Evolutionary conservation across 1,284 basidiomycete genomes (phyloP).

Genomic region (Puccinia brachypodii): DNA sequence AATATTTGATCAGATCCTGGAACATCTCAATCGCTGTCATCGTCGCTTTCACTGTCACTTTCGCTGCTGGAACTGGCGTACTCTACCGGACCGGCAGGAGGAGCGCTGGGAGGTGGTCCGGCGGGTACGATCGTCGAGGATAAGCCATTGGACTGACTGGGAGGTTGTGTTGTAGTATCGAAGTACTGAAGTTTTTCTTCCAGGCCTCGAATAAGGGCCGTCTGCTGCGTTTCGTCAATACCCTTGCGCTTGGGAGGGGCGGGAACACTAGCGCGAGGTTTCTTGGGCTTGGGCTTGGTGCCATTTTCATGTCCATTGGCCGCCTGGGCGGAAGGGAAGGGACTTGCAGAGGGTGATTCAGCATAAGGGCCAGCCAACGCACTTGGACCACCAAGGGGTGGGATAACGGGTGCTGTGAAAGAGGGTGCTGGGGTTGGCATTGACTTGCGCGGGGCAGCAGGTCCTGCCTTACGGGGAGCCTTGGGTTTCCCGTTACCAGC

Average conservation of each 20-base stretch:
- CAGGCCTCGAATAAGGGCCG: conserved; percentile 5
- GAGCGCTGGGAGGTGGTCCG: conserved; percentile 1
- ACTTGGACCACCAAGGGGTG: neutral
- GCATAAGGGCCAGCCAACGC: too few relatives aligned
- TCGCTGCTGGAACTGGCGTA: conserved; percentile 46
- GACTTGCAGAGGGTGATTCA: neutral
- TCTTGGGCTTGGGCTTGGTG: conserved; percentile 18
- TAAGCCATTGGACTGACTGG: conserved; percentile 1
- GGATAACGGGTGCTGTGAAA: neutral
- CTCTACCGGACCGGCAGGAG: conserved; percentile 41
- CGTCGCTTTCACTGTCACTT: conserved; percentile 46
- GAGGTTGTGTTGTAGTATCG: neutral
- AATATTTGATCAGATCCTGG: neutral
- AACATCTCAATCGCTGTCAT: conserved; percentile 33
- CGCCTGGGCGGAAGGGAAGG: neutral
- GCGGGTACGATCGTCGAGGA: neutral
- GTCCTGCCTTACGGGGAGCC: neutral
- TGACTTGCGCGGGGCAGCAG: conserved; percentile 13
- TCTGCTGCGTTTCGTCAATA: conserved; percentile 34
- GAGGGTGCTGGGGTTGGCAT: neutral
- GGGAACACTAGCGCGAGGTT: conserved; percentile 20
- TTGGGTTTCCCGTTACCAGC: conserved; percentile 28
- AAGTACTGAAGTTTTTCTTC: conserved; percentile 24
- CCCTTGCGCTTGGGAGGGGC: conserved; percentile 18
- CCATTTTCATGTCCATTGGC: neutral